Conservation (phyloP, 2,329 filamentous ascomycete species). For the Hymenoscyphus albidus region DNA sequence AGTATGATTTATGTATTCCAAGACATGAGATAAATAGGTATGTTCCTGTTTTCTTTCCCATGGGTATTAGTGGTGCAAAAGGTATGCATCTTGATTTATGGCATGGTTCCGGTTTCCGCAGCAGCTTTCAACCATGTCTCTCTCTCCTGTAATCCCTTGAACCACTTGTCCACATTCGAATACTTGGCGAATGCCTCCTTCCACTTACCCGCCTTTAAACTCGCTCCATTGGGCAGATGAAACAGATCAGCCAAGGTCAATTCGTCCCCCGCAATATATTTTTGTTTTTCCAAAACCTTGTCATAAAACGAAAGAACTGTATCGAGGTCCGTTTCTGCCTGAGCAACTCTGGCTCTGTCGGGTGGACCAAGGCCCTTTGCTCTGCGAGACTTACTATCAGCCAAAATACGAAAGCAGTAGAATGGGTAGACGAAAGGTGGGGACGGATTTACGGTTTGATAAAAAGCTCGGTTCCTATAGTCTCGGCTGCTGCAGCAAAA, state of each 20-base stretch:
- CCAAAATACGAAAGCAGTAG: background rate
- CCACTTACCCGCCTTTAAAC: slow-evolving; percentile 19
- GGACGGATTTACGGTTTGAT: slow-evolving; percentile 20
- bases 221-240: slow-evolving; percentile 27
- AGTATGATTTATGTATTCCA: too few relatives aligned
- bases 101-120: background rate
- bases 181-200: slow-evolving; percentile 21
- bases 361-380: slow-evolving; percentile 5
- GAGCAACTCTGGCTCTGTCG: slow-evolving; percentile 19
- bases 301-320: slow-evolving; percentile 27
- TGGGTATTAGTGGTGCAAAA: too few relatives aligned
- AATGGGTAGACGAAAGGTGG: background rate
- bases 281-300: slow-evolving; percentile 25
- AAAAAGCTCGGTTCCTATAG: slow-evolving; percentile 22
- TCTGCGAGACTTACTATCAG: slow-evolving; percentile 10
- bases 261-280: slow-evolving; percentile 30
- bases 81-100: too few relatives aligned
- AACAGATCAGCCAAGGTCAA: slow-evolving; percentile 31
- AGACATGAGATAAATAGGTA: too few relatives aligned
- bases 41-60: too few relatives aligned
- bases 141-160: slow-evolving; percentile 19
- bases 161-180: slow-evolving; percentile 24
- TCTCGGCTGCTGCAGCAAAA: slow-evolving; percentile 18
- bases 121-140: slow-evolving; percentile 23
- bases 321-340: slow-evolving; percentile 19